Conservation (phyloP, 2,329 filamentous ascomycete genomes). For the Calonectria naviculata region DNA sequence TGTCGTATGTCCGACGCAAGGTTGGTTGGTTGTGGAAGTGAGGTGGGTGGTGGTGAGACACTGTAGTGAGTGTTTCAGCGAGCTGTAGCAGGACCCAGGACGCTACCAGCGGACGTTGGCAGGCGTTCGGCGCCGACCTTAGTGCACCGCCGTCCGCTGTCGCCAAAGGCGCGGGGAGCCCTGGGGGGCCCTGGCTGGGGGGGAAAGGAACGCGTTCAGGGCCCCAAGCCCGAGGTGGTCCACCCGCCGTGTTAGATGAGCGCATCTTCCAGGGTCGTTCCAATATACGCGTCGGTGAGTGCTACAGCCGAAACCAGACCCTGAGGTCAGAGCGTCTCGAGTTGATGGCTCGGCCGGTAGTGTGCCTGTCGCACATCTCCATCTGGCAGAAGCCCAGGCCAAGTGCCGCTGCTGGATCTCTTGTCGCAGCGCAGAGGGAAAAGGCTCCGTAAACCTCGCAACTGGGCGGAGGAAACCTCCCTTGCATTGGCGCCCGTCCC, state of each 20-base stretch:
- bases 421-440: not conserved
- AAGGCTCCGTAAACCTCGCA: not conserved
- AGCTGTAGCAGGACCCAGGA: not conserved
- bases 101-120: not conserved
- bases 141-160: constrained; percentile 1
- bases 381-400: not conserved
- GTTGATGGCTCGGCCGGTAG: not conserved
- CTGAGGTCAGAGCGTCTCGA: constrained; percentile 2
- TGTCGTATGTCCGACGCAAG: not conserved
- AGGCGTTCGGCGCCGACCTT: not conserved
- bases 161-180: constrained; percentile 5
- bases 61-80: not conserved
- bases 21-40: not conserved
- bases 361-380: not conserved
- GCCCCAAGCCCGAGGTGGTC: not conserved
- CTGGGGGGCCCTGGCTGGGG: no score
- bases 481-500: constrained; percentile 33
- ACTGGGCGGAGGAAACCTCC: constrained; percentile 20
- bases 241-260: constrained; percentile 5
- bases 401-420: not conserved
- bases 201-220: constrained; percentile 18
- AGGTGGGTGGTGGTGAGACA: constrained; percentile 2
- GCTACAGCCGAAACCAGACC: constrained; percentile 4
- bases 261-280: constrained; percentile 1
- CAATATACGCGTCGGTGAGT: constrained; percentile 7